Evolutionary conservation across 1,139 yeast species (phyloP).

Genomic region (Scheffersomyces quercinus): DNA sequence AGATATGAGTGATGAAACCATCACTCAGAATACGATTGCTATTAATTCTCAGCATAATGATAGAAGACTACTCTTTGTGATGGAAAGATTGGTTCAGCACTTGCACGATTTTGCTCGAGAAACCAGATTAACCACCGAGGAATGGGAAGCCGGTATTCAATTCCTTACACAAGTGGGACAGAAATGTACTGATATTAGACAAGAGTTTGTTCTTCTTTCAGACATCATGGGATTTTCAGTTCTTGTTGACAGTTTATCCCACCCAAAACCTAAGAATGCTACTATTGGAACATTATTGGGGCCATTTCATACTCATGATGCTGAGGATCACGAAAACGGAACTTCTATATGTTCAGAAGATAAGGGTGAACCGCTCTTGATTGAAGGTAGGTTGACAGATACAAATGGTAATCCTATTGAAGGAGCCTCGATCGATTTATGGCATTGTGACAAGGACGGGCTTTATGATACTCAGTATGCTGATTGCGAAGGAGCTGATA

Average conservation of each 20-base stretch:
- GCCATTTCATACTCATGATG: conserved; percentile 37
- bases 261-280: conserved; percentile 31
- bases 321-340: conserved; percentile 24
- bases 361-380: conserved; percentile 28
- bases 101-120: conserved; percentile 35
- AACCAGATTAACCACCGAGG: conserved; percentile 30
- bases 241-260: conserved; percentile 30
- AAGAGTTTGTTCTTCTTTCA: conserved; percentile 31
- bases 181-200: conserved; percentile 28
- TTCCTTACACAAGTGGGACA: conserved; percentile 31
- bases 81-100: conserved; percentile 27
- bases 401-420: conserved; percentile 26
- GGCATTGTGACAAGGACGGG: conserved; percentile 43
- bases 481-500: conserved; percentile 7
- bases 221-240: conserved; percentile 32
- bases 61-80: conserved; percentile 23
- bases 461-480: conserved; percentile 33
- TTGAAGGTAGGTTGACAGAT: conserved; percentile 22
- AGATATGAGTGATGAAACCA: conserved; percentile 30
- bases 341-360: conserved; percentile 27
- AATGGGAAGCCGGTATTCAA: conserved; percentile 29
- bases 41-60: conserved; percentile 26
- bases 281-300: conserved; percentile 33
- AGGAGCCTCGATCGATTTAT: conserved; percentile 30
- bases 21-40: conserved; percentile 26